These are phyloP conservation scores for Cadophora gregata DNA, from an alignment of 2,329 filamentous ascomycete species.

Conservation along the genomic window DNA sequence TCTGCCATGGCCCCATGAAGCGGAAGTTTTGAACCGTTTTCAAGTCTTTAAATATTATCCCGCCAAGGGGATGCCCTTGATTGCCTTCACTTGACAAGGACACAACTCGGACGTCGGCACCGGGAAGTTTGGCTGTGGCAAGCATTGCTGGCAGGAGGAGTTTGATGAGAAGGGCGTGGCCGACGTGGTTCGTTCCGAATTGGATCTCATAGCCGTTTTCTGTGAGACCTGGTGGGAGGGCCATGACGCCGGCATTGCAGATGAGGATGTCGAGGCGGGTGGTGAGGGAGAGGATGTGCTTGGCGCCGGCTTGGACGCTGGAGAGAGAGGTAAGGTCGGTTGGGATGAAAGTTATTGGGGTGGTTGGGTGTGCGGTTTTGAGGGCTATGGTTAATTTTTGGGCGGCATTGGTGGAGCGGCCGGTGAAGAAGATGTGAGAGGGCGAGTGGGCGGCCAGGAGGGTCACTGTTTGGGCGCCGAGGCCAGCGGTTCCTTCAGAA, in stretches of 20 bases:
- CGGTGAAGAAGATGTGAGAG: conserved; percentile 47
- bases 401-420: conserved; percentile 46
- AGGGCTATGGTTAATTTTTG: conserved; percentile 36
- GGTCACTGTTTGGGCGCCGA: conserved; percentile 51
- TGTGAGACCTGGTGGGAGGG: conserved; percentile 47
- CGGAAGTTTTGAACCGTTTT: conserved; percentile 1
- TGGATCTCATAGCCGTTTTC: conserved; percentile 55
- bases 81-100: not conserved
- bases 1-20: conserved; percentile 43
- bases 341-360: conserved; percentile 28
- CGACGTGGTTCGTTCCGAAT: conserved; percentile 56
- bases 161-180: conserved; percentile 53
- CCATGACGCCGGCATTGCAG: conserved; percentile 54
- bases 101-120: not conserved
- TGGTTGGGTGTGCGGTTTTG: conserved; percentile 16
- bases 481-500: conserved; percentile 49
- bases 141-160: conserved; percentile 46
- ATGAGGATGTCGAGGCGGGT: conserved; percentile 52
- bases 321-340: conserved; percentile 52
- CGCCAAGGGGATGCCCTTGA: not conserved
- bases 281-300: conserved; percentile 45
- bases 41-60: not conserved
- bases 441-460: conserved; percentile 50
- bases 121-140: conserved; percentile 16
- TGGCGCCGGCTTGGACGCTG: conserved; percentile 51